Conservation (phyloP, 2,329 filamentous ascomycete species). For the Hypoxylon sp. region DNA sequence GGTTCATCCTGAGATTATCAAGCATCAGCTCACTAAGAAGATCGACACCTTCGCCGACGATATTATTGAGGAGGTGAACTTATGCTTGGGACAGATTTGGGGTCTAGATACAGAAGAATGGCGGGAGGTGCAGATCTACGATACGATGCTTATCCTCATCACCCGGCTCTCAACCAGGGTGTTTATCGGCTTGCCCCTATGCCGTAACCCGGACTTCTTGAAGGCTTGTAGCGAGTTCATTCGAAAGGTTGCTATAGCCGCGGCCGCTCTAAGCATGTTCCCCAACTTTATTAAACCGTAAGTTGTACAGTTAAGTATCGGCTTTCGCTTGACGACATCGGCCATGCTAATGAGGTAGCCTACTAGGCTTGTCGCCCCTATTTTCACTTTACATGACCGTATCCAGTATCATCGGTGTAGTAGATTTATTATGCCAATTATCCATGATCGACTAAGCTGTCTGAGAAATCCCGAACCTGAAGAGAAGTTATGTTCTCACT, state of each 20-base stretch:
- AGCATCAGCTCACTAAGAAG: conserved; percentile 54
- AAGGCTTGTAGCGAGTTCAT: conserved; percentile 54
- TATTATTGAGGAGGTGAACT: conserved; percentile 54
- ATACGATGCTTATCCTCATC: conserved; percentile 53
- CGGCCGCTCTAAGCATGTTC: conserved; percentile 52
- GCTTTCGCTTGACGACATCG: neutral
- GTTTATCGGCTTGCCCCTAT: conserved; percentile 53
- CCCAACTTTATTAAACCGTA: conserved; percentile 54
- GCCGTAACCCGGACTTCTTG: conserved; percentile 50
- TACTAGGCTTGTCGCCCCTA: conserved; percentile 50
- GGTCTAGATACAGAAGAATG: conserved; percentile 51
- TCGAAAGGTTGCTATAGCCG: conserved; percentile 52
- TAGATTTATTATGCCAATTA: conserved; percentile 55
- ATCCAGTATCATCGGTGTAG: conserved; percentile 53
- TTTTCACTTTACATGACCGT: conserved; percentile 54
- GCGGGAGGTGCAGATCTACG: conserved; percentile 55
- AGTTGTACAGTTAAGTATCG: conserved; percentile 25
- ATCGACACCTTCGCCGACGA: conserved; percentile 51
- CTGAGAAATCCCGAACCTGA: conserved; percentile 31
- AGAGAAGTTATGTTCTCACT: conserved; percentile 41
- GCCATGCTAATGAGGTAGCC: conserved; percentile 3
- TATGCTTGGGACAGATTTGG: conserved; percentile 52
- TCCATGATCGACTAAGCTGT: conserved; percentile 51
- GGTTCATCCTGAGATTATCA: conserved; percentile 54
- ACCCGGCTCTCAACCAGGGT: conserved; percentile 54